A percentile compares a stretch with the other conserved stretches of the same genome.
phyloP scores from a whole-genome alignment of 352 stramenopile genomes.

The Phytophthora megakarya region DNA sequence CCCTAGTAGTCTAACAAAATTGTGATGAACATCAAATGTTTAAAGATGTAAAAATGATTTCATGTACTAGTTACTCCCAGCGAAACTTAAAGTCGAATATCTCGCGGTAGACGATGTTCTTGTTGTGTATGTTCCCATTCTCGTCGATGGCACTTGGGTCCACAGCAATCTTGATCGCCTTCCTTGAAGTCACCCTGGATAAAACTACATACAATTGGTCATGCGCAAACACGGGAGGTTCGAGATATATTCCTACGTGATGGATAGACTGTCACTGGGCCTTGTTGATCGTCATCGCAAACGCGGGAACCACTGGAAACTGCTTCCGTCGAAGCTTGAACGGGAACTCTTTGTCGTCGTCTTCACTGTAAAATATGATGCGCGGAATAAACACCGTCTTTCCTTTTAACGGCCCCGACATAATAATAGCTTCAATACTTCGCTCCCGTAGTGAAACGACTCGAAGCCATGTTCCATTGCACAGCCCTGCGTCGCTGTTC shows the following conservation, averaged over 20 bases:
- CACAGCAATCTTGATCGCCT: slow-evolving; percentile 1
- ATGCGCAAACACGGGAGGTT: no score
- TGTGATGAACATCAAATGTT: no score
- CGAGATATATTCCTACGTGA: slow-evolving; percentile 4
- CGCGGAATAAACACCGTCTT: slow-evolving; percentile 23
- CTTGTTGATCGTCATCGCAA: slow-evolving; percentile 29
- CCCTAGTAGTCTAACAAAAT: no score
- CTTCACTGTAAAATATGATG: slow-evolving; percentile 27
- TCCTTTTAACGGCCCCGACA: no score
- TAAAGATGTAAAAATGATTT: no score
- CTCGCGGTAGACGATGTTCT: no score
- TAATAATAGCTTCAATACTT: slow-evolving; percentile 14
- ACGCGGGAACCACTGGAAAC: slow-evolving; percentile 17
- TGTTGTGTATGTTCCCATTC: slow-evolving; percentile 1
- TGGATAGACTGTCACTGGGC: slow-evolving; percentile 8
- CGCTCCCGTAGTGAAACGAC: neutral
- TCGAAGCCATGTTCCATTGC: slow-evolving; percentile 16
- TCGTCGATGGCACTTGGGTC: neutral
- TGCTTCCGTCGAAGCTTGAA: slow-evolving; percentile 28
- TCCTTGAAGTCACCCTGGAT: slow-evolving; percentile 9
- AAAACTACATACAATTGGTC: no score
- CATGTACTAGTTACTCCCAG: no score
- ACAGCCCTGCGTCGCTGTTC: slow-evolving; percentile 11
- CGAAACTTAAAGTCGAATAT: no score
- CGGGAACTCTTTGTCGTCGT: slow-evolving; percentile 21